Base-by-base conservation (phyloP, 805 yeast genomes). In the Saturnispora serradocipensis region DNA sequence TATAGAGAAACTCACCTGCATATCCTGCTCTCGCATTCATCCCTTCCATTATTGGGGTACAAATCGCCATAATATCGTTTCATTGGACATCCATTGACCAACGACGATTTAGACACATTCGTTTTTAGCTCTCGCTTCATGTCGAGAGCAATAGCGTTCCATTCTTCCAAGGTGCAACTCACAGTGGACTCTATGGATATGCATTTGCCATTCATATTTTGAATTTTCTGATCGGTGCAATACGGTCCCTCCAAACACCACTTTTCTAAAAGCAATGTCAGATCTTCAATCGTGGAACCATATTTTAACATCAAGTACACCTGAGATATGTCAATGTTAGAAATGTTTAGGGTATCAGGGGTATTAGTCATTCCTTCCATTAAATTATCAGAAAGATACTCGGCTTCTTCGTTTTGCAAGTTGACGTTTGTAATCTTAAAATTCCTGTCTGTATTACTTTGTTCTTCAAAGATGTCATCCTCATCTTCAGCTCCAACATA, bases 181-280 rank as follows among this genome's bases (percentile, higher is more conserved):
- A 32, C 27, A 13, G 43, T 43, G 36, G 42, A 32, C 13, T 43
- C 28, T 15, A 49, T 49, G 3, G 36, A 27, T 16, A 49, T 36
- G 22, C 13, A 18, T n/a, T 18, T 24, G 13, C 51, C 51, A 11
- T 27, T 34, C 13, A n/a, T n/a, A 13, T n/a, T 18, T 13, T 16
- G 13, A 8, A 49, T n/a, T 16, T 30, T 20, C 27, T 22, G 22
- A 8, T 44, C 45, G 4, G 35, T 28, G 15, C 43, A 18, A 36
- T 43, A 54, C 11, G 57, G 57, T 1, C 57, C 57, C 24, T 51
- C 54, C 28, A 54, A 36, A 40, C 57, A 54, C 57, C 57, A 54
- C 32, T 34, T 46, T 38, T 45, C 48, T 6, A 54, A 42, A 6
- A 54, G 24, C 25, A 28, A 22, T 8, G 46, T 44, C 18, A 54